Percentiles rank a stretch among this genome's conserved stretches.
These are phyloP conservation scores for Aspergillus brasiliensis DNA, from an alignment of 2,329 filamentous ascomycete species.

Conservation along the genomic window DNA sequence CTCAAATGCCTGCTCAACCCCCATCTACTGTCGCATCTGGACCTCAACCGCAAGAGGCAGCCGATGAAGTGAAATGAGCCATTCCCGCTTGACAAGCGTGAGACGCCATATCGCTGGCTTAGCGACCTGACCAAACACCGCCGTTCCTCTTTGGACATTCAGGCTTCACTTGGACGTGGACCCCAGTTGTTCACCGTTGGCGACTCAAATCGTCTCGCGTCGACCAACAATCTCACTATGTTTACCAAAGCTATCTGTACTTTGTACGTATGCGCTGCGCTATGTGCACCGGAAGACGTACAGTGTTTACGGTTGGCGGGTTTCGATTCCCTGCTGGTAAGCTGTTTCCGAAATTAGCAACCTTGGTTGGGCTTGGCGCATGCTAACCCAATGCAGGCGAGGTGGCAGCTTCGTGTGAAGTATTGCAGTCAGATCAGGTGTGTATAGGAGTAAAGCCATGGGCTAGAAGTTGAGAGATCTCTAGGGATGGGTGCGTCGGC, in stretches of 20 bases:
- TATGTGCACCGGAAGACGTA: slow-evolving; percentile 7
- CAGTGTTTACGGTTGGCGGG: slow-evolving; percentile 7
- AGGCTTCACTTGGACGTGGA: slow-evolving; percentile 9
- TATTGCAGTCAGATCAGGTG: slow-evolving; percentile 7
- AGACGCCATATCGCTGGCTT: slow-evolving; percentile 11
- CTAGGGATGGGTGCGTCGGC: slow-evolving; percentile 5
- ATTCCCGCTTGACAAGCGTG: slow-evolving; percentile 1
- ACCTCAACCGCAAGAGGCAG: slow-evolving; percentile 44
- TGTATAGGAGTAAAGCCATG: slow-evolving; percentile 8
- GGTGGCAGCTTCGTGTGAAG: slow-evolving; percentile 5
- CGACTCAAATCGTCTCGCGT: slow-evolving; percentile 7
- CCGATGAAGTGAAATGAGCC: slow-evolving; percentile 53
- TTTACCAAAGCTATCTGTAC: slow-evolving; percentile 16
- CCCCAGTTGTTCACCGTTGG: slow-evolving; percentile 8
- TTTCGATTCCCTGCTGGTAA: slow-evolving; percentile 15
- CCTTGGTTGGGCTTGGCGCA: not conserved
- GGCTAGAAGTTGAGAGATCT: slow-evolving; percentile 8
- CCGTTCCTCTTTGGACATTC: slow-evolving; percentile 8
- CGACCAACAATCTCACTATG: slow-evolving; percentile 1
- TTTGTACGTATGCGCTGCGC: slow-evolving; percentile 12
- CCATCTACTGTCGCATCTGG: slow-evolving; percentile 35
- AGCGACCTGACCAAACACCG: slow-evolving; percentile 3
- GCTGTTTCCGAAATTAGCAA: not conserved
- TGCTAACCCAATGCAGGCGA: slow-evolving; percentile 13
- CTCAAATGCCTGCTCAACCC: slow-evolving; percentile 46